Evolutionary conservation across 2,329 filamentous ascomycete genomes (phyloP).

Genomic region (Didymella keratinophila): DNA sequence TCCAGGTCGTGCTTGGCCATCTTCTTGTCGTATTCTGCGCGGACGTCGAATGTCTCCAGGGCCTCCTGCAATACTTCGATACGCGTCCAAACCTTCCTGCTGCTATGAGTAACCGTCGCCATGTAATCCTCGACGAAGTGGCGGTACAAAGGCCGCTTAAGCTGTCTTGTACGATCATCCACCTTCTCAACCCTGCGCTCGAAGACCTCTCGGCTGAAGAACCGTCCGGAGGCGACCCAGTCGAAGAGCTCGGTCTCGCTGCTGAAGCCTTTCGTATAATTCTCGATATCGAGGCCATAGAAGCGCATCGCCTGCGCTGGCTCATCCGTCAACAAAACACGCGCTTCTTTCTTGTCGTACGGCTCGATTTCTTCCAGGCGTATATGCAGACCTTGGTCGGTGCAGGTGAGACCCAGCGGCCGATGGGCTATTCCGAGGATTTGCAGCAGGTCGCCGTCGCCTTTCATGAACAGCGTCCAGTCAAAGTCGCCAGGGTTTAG

Average conservation of each 20-base stretch:
- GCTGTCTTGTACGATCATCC: slow-evolving; percentile 66
- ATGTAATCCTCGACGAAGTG: slow-evolving; percentile 70
- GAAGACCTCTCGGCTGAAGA: slow-evolving; percentile 62
- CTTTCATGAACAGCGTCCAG: slow-evolving; percentile 73
- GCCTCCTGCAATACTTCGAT: slow-evolving; percentile 62
- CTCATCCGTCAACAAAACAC: slow-evolving; percentile 67
- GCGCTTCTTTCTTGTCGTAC: slow-evolving; percentile 63
- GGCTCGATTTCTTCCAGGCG: slow-evolving; percentile 73
- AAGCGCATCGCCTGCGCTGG: slow-evolving; percentile 67
- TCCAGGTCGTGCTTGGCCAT: slow-evolving; percentile 51
- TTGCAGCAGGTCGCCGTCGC: slow-evolving; percentile 76
- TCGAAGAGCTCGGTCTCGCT: slow-evolving; percentile 65
- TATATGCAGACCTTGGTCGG: slow-evolving; percentile 69
- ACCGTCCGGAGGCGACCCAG: slow-evolving; percentile 65
- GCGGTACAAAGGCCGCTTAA: slow-evolving; percentile 64
- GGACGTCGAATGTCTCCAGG: slow-evolving; percentile 60
- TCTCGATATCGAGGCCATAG: slow-evolving; percentile 63
- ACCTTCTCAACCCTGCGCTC: slow-evolving; percentile 46
- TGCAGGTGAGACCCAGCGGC: slow-evolving; percentile 70
- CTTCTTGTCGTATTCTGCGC: slow-evolving; percentile 55
- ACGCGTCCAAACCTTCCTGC: slow-evolving; percentile 40
- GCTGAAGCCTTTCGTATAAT: slow-evolving; percentile 65
- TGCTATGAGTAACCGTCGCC: slow-evolving; percentile 57
- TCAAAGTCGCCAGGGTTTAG: slow-evolving; percentile 58
- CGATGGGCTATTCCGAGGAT: slow-evolving; percentile 70